Base-by-base conservation (phyloP, 441 rosid species). In the Capsella rubella region DNA sequence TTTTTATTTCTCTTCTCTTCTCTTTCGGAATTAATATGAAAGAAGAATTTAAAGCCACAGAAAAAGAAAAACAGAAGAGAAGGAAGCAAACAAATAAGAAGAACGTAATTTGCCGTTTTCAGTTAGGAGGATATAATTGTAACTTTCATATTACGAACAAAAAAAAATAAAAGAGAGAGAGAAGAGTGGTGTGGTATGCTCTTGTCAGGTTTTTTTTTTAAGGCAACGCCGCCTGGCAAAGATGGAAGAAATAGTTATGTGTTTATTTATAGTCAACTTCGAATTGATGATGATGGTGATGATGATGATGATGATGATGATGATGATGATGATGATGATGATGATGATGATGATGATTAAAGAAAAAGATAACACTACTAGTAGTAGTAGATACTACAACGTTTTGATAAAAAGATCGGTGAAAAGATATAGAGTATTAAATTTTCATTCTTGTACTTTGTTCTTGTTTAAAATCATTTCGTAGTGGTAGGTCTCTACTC, bases 181-280 rank as follows among this genome's bases (percentile, higher is more conserved):
- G 21, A 21, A 21, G 25, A 1, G 25, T 21, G 25, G 25, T 21
- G 25, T 21, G 25, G 70, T 39, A 43, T 71, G 29, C 65, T 6
- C 62, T 67, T 74, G 83, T 78, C 84, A 75, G 84, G 64, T 4
- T 63, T 63, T 79, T 63, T 79, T 64, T 29, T 63, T 61, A 54
- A 7, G 76, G 51, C 72, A 56, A 64, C 71, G 81, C 72, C 84
- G 84, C 78, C 76, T 75, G 59, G 47, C 74, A 64, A 21, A 63
- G 54, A 18, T 59, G 40, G 71, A 42, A 63, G 72, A 50, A 29
- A 67, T 45, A 46, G 68, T 71, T 34, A 54, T 47, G 67, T 69
- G 75, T 32, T 32, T 66, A 75, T 79, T 67, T 76, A 73, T 74
- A 81, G 66, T 67, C 75, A 53, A 56, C 68, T 49, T 72, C 46